Base-by-base conservation (phyloP, 352 stramenopile species). In the Peronospora tabacina region DNA sequence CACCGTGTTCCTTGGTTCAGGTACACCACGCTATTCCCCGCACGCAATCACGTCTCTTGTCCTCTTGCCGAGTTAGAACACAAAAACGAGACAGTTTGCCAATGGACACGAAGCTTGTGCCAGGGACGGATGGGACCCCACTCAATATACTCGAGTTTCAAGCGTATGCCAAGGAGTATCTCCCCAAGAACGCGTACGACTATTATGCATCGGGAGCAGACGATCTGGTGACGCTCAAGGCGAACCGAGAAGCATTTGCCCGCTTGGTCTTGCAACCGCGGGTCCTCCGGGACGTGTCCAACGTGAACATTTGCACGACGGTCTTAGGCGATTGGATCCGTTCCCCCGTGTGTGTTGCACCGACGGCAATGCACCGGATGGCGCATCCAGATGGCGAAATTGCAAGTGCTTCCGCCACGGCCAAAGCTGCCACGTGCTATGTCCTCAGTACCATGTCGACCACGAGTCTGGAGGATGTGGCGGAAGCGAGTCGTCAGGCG, bases 331-430 rank as follows among this genome's bases (percentile, higher is more conserved):
- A 90, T 34, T 67, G 86, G 40, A 80, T 97, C 11, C 79, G 80
- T n/a, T 78, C 96, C 19, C 94, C 94, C 1, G 93, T 98, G 60
- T 97, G 96, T 69, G 84, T 95, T 38, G 93, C 85, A 26, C 87
- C 87, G 7, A 79, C 81, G 20, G 78, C 94, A 24, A 96, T 95
- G 70, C 95, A 97, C 51, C 68, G 90, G 48, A 97, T 98, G 87
- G 95, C 96, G 47, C 92, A 98, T 55, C 92, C 87, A 29, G 87
- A 97, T 47, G 92, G 94, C 35, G 94, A 98, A 68, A 66, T 82
- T 16, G 94, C 83, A 13, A 94, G 82, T 30, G 78, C 85, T 3
- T 66, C 66, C 2, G 92, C 90, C 1, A 74, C 90, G 0, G 50
- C 88, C 45, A 90, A 95, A 52, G 72, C 83, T 10, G 87, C 86